A percentile compares a stretch with the other conserved stretches of the same genome.
phyloP scores from a whole-genome alignment of 495 filamentous ascomycete genomes.

The Parachaetomium inaequale region DNA sequence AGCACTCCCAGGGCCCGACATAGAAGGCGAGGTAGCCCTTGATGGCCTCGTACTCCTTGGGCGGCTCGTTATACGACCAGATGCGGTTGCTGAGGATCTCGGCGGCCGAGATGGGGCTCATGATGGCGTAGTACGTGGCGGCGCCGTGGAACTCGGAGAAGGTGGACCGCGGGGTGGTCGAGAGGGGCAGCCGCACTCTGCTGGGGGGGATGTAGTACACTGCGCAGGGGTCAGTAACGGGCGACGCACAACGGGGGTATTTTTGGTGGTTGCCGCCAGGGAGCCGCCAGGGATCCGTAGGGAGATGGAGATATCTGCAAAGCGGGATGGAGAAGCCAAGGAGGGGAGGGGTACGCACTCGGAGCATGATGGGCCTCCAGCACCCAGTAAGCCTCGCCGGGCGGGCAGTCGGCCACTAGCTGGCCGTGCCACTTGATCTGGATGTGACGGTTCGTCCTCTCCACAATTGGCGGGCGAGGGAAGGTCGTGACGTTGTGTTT shows the following conservation, averaged over 20 bases:
- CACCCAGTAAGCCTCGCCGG: conserved; percentile 55
- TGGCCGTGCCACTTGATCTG: conserved; percentile 51
- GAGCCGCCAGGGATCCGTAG: not conserved
- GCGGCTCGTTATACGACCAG: conserved; percentile 54
- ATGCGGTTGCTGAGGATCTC: conserved; percentile 47
- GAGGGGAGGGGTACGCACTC: conserved; percentile 34
- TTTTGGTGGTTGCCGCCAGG: not conserved
- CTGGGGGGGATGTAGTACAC: conserved; percentile 55
- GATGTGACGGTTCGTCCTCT: conserved; percentile 48
- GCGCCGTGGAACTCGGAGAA: conserved; percentile 57
- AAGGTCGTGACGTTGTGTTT: conserved; percentile 55
- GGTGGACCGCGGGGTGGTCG: conserved; percentile 41
- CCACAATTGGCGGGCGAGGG: conserved; percentile 56
- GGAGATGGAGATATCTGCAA: not conserved
- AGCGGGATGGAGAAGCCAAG: not conserved
- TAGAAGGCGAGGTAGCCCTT: conserved; percentile 53
- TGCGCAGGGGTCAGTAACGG: conserved; percentile 22
- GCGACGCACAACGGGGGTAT: not conserved
- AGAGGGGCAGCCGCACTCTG: conserved; percentile 42
- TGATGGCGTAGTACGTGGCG: conserved; percentile 50
- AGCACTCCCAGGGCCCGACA: conserved; percentile 57
- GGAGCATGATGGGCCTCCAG: conserved; percentile 58
- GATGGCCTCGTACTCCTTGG: conserved; percentile 44
- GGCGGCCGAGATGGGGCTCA: conserved; percentile 31
- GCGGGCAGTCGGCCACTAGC: conserved; percentile 49